Evolutionary conservation across 352 stramenopile genomes (phyloP), one percentile per base, ranked within the genome.

Genomic region (Pythium utonaiense): DNA sequence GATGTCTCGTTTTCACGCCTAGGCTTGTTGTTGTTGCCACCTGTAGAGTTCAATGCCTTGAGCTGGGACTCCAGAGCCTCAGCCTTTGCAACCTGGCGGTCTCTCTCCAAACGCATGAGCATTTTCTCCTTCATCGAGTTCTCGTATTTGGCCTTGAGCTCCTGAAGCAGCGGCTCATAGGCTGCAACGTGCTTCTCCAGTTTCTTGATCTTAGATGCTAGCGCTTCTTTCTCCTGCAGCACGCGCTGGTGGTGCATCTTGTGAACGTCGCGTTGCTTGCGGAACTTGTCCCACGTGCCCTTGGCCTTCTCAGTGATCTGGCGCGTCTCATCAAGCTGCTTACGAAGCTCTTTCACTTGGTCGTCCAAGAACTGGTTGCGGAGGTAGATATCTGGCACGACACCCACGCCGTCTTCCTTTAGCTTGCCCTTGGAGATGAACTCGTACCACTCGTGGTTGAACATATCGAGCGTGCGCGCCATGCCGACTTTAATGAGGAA

Each of bases 111-210:
- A 7, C 90, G 86, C 83, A 97, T 96, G 28, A 98, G 86, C 93
- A 98, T 98, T 67, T 98, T 98, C 68, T 98, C 95, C 69, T 98
- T 98, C 86, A 98, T 98, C 7, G 89, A 91, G 47, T 89, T 89
- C 65, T 97, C 89, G 66, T 98, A 98, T 71, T 98, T 98, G 53
- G 74, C 66, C 61, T 97, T 95, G 28, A 98, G 75, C 60, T 98
- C 93, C 56, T 96, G 77, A 13, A 98, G 77, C 58, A 96, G 71
- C 30, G 93, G 94, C 69, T 98, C 95, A 62, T 98, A 98, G 3
- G 86, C 76, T 10, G 90, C 77, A 21, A 93, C 90, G 61, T 98
- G 91, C 36, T 93, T 88, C 54, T 97, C 90, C 21, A 98, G 75
- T 30, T 91, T 91, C 61, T 88, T 91, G 56, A 98, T 93, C 69